A percentile compares a stretch with the other conserved stretches of the same genome.
These are phyloP conservation scores for Vigna radiata DNA, from an alignment of 306 rosid genomes.

Conservation along the genomic window DNA sequence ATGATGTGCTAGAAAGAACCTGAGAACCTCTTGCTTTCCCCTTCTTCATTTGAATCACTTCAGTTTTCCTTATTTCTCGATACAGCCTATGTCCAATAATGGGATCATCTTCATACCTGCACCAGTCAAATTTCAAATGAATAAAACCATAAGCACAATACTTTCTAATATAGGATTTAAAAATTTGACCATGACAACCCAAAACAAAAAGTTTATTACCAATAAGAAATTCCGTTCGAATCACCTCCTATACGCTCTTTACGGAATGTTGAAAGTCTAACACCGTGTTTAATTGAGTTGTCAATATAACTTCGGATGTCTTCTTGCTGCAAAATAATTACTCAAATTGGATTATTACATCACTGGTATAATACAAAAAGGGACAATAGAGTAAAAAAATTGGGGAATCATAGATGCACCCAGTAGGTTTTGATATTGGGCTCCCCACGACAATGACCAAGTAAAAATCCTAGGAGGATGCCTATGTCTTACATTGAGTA, in stretches of 20 bases:
- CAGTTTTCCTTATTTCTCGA: slow-evolving; percentile 84
- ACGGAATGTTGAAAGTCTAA: slow-evolving; percentile 84
- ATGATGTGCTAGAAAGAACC: slow-evolving; percentile 74
- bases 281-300: slow-evolving; percentile 87
- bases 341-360: slow-evolving; percentile 44
- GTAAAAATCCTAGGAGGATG: neutral
- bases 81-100: slow-evolving; percentile 88
- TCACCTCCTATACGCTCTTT: slow-evolving; percentile 99
- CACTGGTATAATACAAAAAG: slow-evolving; percentile 37
- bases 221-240: slow-evolving; percentile 88
- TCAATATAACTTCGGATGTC: slow-evolving; percentile 90
- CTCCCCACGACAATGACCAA: neutral
- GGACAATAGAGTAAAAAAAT: slow-evolving; percentile 23
- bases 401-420: slow-evolving; percentile 24
- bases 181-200: slow-evolving; percentile 24
- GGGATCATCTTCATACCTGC: slow-evolving; percentile 98
- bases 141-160: slow-evolving; percentile 39
- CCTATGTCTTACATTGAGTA: no score
- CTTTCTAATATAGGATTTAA: slow-evolving; percentile 31
- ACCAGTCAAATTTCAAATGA: slow-evolving; percentile 48
- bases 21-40: slow-evolving; percentile 87
- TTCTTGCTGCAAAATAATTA: slow-evolving; percentile 88
- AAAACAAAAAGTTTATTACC: slow-evolving; percentile 65
- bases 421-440: slow-evolving; percentile 27
- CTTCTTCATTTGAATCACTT: slow-evolving; percentile 70